Evolutionary conservation across 129 eudicot genomes (phyloP).

Genomic region (Escallonia herrerae): DNA sequence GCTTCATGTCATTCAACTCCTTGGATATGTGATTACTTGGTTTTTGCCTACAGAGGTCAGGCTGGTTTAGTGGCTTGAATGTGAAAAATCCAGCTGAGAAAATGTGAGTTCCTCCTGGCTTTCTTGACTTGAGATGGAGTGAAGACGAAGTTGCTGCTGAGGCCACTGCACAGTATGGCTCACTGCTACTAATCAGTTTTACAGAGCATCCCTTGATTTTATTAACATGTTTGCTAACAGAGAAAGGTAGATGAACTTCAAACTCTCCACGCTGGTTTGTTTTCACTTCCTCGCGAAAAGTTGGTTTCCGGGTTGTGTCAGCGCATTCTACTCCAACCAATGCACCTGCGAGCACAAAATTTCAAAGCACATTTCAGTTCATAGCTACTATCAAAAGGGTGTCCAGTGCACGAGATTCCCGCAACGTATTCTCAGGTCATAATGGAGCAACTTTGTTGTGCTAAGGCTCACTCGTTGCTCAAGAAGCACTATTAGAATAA

Average conservation of each 20-base stretch:
- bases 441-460: neutral
- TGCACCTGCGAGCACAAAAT: constrained; percentile 41
- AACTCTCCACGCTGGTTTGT: constrained; percentile 68
- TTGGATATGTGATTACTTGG: constrained; percentile 25
- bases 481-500: too few species aligned
- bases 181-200: constrained; percentile 53
- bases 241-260: constrained; percentile 52
- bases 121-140: constrained; percentile 45
- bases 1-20: constrained; percentile 5
- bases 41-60: constrained; percentile 41
- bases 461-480: neutral
- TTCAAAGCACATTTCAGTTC: neutral
- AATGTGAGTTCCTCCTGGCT: constrained; percentile 37
- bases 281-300: constrained; percentile 45
- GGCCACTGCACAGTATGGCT: constrained; percentile 58
- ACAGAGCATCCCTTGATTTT: constrained; percentile 56
- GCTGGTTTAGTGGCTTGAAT: constrained; percentile 55
- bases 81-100: constrained; percentile 79
- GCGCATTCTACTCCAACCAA: constrained; percentile 73
- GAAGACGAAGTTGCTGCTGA: constrained; percentile 39
- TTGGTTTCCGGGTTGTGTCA: constrained; percentile 13
- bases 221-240: constrained; percentile 38
- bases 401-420: too few species aligned
- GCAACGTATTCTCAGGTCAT: too few species aligned
- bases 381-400: too few species aligned